Evolutionary conservation across 2,329 filamentous ascomycete species (phyloP).

Genomic region (Colletotrichum eleusines): DNA sequence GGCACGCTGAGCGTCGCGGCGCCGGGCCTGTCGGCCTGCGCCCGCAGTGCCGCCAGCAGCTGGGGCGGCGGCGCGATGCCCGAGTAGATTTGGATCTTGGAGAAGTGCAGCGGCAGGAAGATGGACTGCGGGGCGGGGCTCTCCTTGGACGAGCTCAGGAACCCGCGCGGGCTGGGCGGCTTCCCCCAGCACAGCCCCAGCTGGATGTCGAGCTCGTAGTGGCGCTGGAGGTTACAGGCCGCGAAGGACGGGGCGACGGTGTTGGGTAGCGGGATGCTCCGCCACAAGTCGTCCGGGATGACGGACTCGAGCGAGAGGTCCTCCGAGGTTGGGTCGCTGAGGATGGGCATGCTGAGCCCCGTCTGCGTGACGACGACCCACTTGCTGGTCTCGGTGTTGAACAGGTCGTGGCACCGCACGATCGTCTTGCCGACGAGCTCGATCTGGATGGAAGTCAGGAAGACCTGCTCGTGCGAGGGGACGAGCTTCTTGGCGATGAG

Average conservation of each 20-base stretch:
- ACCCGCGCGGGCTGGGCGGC: constrained; percentile 54
- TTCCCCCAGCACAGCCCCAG: constrained; percentile 82
- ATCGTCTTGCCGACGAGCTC: constrained; percentile 84
- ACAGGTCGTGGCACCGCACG: constrained; percentile 81
- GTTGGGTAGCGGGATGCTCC: constrained; percentile 78
- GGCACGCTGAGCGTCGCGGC: constrained; percentile 53
- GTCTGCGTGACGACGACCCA: constrained; percentile 82
- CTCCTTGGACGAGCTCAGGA: constrained; percentile 45
- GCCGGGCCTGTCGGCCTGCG: constrained; percentile 48
- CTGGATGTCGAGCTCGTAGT: constrained; percentile 86
- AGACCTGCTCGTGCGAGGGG: constrained; percentile 76
- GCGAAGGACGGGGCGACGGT: constrained; percentile 88
- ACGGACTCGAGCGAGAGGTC: constrained; percentile 74
- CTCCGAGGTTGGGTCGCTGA: constrained; percentile 63
- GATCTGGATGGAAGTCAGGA: constrained; percentile 83
- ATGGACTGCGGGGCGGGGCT: constrained; percentile 69
- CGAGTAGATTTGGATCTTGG: constrained; percentile 82
- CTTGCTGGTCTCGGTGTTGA: constrained; percentile 75
- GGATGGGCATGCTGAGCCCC: constrained; percentile 79
- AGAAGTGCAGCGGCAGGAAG: constrained; percentile 82
- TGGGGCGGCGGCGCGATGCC: constrained; percentile 85
- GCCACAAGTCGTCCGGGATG: constrained; percentile 81
- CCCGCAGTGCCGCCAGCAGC: constrained; percentile 73
- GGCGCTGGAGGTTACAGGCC: constrained; percentile 87
- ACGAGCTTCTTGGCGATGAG: constrained; percentile 83